phyloP scores from a whole-genome alignment of 345 rosid species.

The Rubroshorea leprosula region DNA sequence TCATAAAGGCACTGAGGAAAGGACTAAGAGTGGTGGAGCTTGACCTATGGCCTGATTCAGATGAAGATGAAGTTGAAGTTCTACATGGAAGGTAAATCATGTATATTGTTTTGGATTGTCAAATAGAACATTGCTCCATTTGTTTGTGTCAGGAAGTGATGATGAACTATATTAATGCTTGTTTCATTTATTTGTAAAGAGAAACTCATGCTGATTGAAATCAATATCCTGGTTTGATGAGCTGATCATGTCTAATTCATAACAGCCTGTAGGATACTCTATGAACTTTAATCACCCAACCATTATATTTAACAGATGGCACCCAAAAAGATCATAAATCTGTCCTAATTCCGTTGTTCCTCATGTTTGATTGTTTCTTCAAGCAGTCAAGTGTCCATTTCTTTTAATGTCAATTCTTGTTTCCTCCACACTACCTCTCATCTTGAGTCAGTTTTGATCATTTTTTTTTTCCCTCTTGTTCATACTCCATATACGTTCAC shows the following conservation, averaged over 20 bases:
- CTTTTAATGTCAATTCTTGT: too few relatives aligned
- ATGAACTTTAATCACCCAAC: too few relatives aligned
- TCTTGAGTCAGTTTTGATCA: neutral
- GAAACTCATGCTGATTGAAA: too few relatives aligned
- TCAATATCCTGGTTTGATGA: too few relatives aligned
- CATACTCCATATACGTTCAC: neutral
- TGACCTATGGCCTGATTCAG: slow-evolving; percentile 90
- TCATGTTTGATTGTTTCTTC: too few relatives aligned
- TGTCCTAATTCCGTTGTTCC: neutral
- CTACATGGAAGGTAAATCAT: slow-evolving; percentile 72
- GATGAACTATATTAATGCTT: neutral
- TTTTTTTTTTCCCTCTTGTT: neutral
- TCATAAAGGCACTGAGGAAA: slow-evolving; percentile 55
- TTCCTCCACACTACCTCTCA: too few relatives aligned
- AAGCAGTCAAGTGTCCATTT: too few relatives aligned
- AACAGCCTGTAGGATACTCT: too few relatives aligned
- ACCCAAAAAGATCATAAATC: too few relatives aligned
- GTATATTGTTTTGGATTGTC: neutral
- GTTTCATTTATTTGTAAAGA: neutral
- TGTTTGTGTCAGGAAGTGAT: neutral
- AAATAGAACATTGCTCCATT: neutral
- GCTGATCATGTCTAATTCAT: too few relatives aligned
- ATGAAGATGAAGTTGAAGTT: slow-evolving; percentile 57
- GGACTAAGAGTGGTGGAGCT: slow-evolving; percentile 88
- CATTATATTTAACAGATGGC: too few relatives aligned